A percentile compares a stretch with the other conserved stretches of the same genome.
phyloP scores from a whole-genome alignment of 2,329 filamentous ascomycete genomes.

The Claviceps spartinae region DNA sequence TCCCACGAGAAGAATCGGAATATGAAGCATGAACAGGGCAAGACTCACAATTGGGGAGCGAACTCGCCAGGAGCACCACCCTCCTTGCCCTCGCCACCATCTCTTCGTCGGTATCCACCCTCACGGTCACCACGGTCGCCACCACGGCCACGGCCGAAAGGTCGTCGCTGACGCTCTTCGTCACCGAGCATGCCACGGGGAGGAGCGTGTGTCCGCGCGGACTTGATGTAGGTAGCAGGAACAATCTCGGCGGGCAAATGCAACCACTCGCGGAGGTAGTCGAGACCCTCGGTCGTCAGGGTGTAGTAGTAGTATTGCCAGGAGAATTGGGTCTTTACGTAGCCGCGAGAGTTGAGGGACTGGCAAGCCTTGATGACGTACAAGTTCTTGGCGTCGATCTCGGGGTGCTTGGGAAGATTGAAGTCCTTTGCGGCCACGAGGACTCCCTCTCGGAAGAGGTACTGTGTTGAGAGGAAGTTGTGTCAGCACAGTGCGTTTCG shows the following conservation, averaged over 20 bases:
- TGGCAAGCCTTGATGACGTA: conserved; percentile 98
- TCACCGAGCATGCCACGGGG: conserved; percentile 98
- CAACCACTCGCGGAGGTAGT: conserved; percentile 99
- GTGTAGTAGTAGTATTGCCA: conserved; percentile 99
- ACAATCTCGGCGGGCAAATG: conserved; percentile 99
- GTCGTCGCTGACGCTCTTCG: conserved; percentile 65
- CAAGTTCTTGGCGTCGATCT: conserved; percentile 99
- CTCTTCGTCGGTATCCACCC: conserved; percentile 85
- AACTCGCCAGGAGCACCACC: conserved; percentile 85
- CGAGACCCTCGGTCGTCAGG: conserved; percentile 96
- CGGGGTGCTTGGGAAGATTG: conserved; percentile 93
- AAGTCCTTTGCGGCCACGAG: conserved; percentile 99
- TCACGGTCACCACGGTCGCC: conserved; percentile 63
- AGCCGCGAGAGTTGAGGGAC: conserved; percentile 95
- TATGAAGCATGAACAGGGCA: background rate
- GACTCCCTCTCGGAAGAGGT: conserved; percentile 88
- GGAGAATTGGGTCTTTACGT: conserved; percentile 99
- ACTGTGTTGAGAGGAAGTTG: conserved; percentile 33
- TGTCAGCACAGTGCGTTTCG: conserved; percentile 11
- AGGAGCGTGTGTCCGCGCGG: conserved; percentile 96
- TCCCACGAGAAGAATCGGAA: background rate
- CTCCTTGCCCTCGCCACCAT: conserved; percentile 78
- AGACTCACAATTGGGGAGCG: conserved; percentile 71
- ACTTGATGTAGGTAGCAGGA: conserved; percentile 99
- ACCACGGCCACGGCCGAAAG: conserved; percentile 68